Evolutionary conservation across 805 yeast genomes (phyloP).

Genomic region (Candida odintsovae): DNA sequence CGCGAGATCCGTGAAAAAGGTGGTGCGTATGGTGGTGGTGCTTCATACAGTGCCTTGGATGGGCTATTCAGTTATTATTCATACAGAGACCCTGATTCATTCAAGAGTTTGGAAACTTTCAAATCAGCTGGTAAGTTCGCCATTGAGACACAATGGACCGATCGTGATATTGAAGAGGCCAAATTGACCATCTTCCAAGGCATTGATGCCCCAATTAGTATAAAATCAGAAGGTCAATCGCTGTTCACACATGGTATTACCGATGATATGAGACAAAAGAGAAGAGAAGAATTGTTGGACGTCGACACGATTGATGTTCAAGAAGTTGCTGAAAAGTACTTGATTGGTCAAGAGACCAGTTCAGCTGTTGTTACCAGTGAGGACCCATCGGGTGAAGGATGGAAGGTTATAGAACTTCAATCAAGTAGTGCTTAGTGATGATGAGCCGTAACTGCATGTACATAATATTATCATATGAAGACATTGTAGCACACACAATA

Average conservation of each 20-base stretch:
- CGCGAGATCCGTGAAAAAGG: slow-evolving; percentile 90
- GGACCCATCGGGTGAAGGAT: slow-evolving; percentile 8
- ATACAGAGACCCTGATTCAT: slow-evolving; percentile 89
- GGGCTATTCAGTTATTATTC: slow-evolving; percentile 82
- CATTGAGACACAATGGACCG: slow-evolving; percentile 45
- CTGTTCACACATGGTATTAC: slow-evolving; percentile 64
- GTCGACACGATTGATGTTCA: slow-evolving; percentile 58
- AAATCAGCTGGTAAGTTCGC: slow-evolving; percentile 45
- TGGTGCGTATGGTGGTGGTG: slow-evolving; percentile 98
- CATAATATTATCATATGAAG: no score
- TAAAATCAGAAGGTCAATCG: slow-evolving; percentile 68
- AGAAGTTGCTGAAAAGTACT: slow-evolving; percentile 62
- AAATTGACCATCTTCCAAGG: slow-evolving; percentile 87
- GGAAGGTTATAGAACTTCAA: slow-evolving; percentile 19
- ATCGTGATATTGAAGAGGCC: slow-evolving; percentile 75
- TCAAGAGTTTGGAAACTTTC: slow-evolving; percentile 60
- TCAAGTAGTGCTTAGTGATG: not conserved
- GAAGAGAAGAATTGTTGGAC: slow-evolving; percentile 70
- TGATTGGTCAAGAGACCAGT: slow-evolving; percentile 29
- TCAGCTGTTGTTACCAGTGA: slow-evolving; percentile 41
- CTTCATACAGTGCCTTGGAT: slow-evolving; percentile 71
- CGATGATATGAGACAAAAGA: slow-evolving; percentile 70
- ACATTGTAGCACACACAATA: no score
- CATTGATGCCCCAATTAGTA: slow-evolving; percentile 83
- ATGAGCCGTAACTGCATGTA: not conserved